Base-by-base conservation (phyloP, 176 grass and related monocot species). In the Triticum monococcum region DNA sequence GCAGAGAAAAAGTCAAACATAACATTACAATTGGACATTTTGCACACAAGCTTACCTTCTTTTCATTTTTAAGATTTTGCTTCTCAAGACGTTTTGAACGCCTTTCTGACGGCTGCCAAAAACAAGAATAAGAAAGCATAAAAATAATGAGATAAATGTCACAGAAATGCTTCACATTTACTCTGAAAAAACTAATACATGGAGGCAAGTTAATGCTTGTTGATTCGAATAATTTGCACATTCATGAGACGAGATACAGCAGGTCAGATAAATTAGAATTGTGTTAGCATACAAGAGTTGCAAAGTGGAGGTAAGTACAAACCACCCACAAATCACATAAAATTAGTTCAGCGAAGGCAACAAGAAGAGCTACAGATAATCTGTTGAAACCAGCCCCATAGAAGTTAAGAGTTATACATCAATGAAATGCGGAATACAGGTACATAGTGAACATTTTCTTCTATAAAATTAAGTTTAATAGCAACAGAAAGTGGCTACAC, bases 1-100 rank as follows among this genome's bases (percentile, higher is more conserved):
- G 30, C 10, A 75, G 56, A 84, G 61, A 25, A 85, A 73, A 65
- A 56, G 32, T 41, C 11, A 38, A 17, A 37, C 59, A 17, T 12
- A 31, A 16, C 6, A 38, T 76, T 76, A 6, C 26, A 75, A 17
- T 57, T 40, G 66, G 78, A 50, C 9, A 12, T 68, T 35, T 56
- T 14, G 63, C 36, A 60, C 12, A 23, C 9, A 30, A 30, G 28
- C 28, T 30, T 87, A 92, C 91, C 70, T 87, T 87, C 41, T 79
- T 56, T 89, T 83, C 82, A 62, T 71, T 85, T 88, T 81, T 64
- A 79, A 85, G 86, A 81, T 85, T 91, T 73, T 88, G 70, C 54
- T 88, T 85, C 77, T 91, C 86, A 77, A 85, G 86, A 64, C 86
- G 89, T 88, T 88, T 91, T 7, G 89, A 88, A 16, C 89, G 70